Conservation (phyloP, 805 yeast species). For the Komagataella phaffii region DNA sequence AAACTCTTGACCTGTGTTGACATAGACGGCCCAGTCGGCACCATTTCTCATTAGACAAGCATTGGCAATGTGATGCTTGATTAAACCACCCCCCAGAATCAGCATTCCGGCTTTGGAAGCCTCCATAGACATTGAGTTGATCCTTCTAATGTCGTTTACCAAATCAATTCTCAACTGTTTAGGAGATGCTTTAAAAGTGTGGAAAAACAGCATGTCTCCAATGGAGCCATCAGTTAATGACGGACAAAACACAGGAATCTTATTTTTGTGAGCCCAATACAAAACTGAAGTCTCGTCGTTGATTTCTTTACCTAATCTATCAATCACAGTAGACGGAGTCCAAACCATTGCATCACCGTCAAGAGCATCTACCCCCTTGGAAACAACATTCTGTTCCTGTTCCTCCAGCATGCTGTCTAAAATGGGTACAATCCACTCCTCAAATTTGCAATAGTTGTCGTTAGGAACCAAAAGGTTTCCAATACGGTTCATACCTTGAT, state of each 20-base stretch:
- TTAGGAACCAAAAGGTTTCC: slow-evolving; percentile 96
- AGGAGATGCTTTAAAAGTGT: slow-evolving; percentile 91
- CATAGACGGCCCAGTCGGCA: slow-evolving; percentile 94
- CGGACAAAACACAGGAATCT: slow-evolving; percentile 95
- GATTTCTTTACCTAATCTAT: slow-evolving; percentile 90
- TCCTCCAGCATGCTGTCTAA: slow-evolving; percentile 80
- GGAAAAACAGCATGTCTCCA: slow-evolving; percentile 98
- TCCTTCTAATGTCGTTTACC: slow-evolving; percentile 83
- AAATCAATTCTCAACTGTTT: slow-evolving; percentile 81
- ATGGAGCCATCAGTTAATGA: slow-evolving; percentile 96
- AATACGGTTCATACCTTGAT: slow-evolving; percentile 93
- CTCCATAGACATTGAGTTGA: slow-evolving; percentile 90
- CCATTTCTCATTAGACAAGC: slow-evolving; percentile 99
- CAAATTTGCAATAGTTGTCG: slow-evolving; percentile 94
- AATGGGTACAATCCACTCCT: slow-evolving; percentile 97
- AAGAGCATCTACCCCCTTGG: slow-evolving; percentile 38
- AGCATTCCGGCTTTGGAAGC: slow-evolving; percentile 94
- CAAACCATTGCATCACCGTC: slow-evolving; percentile 67
- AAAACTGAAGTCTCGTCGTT: slow-evolving; percentile 86
- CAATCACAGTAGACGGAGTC: slow-evolving; percentile 91
- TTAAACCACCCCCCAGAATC: slow-evolving; percentile 89
- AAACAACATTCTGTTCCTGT: slow-evolving; percentile 55
- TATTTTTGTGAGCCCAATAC: slow-evolving; percentile 96
- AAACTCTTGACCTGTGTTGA: slow-evolving; percentile 96
- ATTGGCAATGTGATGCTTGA: slow-evolving; percentile 95